Conservation (phyloP, 2,329 filamentous ascomycete species). For the Lecanosticta acicola region DNA sequence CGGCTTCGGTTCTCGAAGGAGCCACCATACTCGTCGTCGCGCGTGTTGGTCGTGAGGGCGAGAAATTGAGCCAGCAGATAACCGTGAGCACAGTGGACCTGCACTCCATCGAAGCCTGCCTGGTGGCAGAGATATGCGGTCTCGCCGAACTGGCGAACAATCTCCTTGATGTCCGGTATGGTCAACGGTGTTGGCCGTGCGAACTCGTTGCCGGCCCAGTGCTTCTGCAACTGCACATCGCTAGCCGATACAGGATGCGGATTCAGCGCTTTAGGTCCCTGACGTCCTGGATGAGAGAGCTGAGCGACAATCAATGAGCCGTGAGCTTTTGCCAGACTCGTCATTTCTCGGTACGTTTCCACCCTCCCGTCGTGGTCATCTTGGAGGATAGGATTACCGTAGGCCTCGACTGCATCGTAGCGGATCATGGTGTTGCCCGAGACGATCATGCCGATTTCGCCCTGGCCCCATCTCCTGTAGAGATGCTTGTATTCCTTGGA, state of each 20-base stretch:
- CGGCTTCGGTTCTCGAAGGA: conserved; percentile 37
- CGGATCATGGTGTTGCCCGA: conserved; percentile 29
- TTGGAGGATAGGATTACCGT: conserved; percentile 28
- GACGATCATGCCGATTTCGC: conserved; percentile 29
- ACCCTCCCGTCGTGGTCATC: conserved; percentile 26
- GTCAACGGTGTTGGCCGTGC: conserved; percentile 25
- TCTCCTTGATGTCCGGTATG: conserved; percentile 26
- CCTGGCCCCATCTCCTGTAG: conserved; percentile 29
- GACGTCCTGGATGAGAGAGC: conserved; percentile 29
- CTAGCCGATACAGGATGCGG: conserved; percentile 29
- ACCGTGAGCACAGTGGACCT: conserved; percentile 36
- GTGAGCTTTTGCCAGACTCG: conserved; percentile 20
- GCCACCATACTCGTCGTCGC: conserved; percentile 41
- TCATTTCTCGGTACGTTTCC: conserved; percentile 21
- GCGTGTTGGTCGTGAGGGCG: conserved; percentile 36
- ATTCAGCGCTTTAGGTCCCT: conserved; percentile 25
- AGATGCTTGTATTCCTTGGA: conserved; percentile 23
- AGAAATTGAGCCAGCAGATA: conserved; percentile 42
- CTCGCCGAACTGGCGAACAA: conserved; percentile 25
- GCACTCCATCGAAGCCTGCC: conserved; percentile 30
- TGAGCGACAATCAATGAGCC: conserved; percentile 29
- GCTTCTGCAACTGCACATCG: conserved; percentile 28
- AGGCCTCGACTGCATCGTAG: conserved; percentile 30
- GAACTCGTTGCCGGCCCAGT: conserved; percentile 27
- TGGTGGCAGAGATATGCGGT: conserved; percentile 23